These are phyloP conservation scores for Candida dubliniensis DNA, from an alignment of 1,139 yeast genomes.

Conservation along the genomic window DNA sequence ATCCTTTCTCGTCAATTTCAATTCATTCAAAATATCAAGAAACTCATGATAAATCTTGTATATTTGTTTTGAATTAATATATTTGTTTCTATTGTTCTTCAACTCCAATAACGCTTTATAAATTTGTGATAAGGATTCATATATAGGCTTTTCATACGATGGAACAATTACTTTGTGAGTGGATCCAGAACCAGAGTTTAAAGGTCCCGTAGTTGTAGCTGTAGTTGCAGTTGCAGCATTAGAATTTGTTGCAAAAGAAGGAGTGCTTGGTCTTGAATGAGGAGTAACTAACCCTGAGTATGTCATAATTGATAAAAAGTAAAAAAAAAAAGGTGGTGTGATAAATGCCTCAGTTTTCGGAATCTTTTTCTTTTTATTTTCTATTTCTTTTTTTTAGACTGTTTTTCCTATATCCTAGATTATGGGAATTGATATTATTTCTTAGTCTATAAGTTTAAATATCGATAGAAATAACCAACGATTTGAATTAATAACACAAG, in stretches of 20 bases:
- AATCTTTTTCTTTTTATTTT: background rate
- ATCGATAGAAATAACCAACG: no score
- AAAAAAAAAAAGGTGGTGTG: background rate
- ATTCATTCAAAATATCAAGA: conserved; percentile 48
- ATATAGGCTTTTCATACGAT: conserved; percentile 50
- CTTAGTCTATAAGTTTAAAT: no score
- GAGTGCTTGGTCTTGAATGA: conserved; percentile 15
- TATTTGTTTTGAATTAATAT: conserved; percentile 64
- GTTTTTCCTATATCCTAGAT: no score
- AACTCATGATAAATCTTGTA: conserved; percentile 55
- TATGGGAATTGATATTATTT: no score
- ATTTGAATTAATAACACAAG: no score
- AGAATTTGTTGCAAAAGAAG: conserved; percentile 6
- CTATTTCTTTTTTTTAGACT: no score
- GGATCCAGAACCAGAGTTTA: background rate
- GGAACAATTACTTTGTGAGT: conserved; percentile 28
- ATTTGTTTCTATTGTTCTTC: conserved; percentile 65
- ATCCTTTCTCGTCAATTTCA: conserved; percentile 49
- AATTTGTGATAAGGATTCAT: conserved; percentile 47
- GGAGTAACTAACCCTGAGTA: conserved; percentile 13
- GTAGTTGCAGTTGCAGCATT: background rate
- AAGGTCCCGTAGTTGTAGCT: background rate
- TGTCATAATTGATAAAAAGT: conserved; percentile 2
- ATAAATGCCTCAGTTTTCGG: background rate
- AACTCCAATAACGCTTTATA: conserved; percentile 53